Conservation (phyloP, 2,329 filamentous ascomycete genomes). For the Clarireedia hainanense region DNA sequence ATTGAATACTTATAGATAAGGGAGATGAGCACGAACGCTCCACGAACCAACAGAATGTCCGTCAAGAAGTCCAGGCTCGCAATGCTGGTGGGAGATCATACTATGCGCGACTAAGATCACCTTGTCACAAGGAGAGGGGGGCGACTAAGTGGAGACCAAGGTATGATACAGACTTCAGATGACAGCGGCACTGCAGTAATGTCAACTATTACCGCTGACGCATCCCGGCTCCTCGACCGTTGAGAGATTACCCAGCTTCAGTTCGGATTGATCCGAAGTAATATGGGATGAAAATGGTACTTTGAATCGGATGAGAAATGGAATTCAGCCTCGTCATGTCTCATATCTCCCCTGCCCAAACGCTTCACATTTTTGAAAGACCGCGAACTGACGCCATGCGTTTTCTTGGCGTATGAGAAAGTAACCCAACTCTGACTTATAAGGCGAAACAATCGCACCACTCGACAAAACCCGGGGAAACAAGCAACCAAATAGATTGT, state of each 20-base stretch:
- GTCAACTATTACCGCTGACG: neutral
- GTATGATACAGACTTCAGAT: constrained; percentile 3
- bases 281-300: neutral
- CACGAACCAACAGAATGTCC: neutral
- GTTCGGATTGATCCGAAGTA: neutral
- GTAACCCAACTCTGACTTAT: neutral
- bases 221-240: neutral
- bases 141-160: neutral
- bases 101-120: neutral
- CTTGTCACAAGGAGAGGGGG: neutral
- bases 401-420: neutral
- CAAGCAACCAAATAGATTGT: constrained; percentile 5
- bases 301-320: neutral
- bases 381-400: neutral
- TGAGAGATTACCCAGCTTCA: neutral
- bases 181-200: neutral
- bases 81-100: constrained; percentile 6
- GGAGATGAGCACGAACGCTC: neutral
- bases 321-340: constrained; percentile 2
- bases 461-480: constrained; percentile 2
- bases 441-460: neutral
- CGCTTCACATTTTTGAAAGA: neutral
- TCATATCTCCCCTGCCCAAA: neutral
- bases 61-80: neutral
- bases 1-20: neutral